Conservation (phyloP, 2,329 filamentous ascomycete genomes). For the Dactylellina parvicollis region DNA sequence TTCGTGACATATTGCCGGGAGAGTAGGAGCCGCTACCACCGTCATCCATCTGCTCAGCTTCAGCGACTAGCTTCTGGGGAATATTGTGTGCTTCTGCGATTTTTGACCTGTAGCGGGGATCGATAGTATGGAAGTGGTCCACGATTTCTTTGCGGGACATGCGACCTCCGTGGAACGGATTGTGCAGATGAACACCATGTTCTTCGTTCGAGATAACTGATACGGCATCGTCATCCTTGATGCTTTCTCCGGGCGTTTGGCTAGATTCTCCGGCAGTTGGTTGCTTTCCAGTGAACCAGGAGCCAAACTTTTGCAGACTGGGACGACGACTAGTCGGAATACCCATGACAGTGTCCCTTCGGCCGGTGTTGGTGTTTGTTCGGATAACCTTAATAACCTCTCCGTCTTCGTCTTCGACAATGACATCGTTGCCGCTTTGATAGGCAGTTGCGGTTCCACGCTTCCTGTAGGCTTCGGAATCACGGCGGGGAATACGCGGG, state of each 20-base stretch:
- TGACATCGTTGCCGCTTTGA: constrained; percentile 87
- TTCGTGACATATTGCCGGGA: constrained; percentile 21
- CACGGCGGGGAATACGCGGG: constrained; percentile 10
- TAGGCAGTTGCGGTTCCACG: constrained; percentile 78
- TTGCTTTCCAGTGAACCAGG: constrained; percentile 54
- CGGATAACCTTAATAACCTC: constrained; percentile 75
- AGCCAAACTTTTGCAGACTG: constrained; percentile 50
- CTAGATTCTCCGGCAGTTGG: constrained; percentile 47
- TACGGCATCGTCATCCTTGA: constrained; percentile 42
- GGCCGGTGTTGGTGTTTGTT: constrained; percentile 56
- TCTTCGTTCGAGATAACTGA: constrained; percentile 48
- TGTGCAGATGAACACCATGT: constrained; percentile 49
- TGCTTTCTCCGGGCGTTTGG: constrained; percentile 56
- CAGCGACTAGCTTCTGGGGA: constrained; percentile 36
- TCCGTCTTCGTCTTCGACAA: constrained; percentile 85
- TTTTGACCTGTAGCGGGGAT: constrained; percentile 42
- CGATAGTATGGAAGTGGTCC: constrained; percentile 45
- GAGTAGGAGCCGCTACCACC: constrained; percentile 45
- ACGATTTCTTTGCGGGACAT: constrained; percentile 48
- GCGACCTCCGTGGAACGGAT: constrained; percentile 46
- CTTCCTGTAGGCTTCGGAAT: constrained; percentile 63
- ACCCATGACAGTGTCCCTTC: constrained; percentile 35
- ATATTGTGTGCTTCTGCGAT: constrained; percentile 48
- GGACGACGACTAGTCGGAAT: constrained; percentile 40
- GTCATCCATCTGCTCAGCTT: constrained; percentile 43